A percentile compares a stretch with the other conserved stretches of the same genome.
These are phyloP conservation scores for Ordospora pajunii DNA, from an alignment of 371 early-diverging fungal species.

Conservation along the genomic window DNA sequence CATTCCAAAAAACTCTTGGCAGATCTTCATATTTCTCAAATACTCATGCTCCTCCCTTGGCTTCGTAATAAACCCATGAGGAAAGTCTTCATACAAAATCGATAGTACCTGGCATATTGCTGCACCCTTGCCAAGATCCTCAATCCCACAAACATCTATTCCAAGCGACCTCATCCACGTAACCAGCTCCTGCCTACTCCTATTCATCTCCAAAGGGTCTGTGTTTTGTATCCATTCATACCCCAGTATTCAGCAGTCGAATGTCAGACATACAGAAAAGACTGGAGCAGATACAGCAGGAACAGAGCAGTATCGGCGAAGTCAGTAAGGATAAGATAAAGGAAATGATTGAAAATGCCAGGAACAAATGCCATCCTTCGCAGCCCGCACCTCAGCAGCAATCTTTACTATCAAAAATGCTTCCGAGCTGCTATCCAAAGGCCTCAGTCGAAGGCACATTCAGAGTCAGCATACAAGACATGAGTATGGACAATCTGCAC, in stretches of 20 bases:
- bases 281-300: constrained; percentile 24
- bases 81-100: constrained; percentile 1
- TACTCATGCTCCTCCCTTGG: constrained; percentile 19
- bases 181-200: constrained; percentile 12
- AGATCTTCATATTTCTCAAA: constrained; percentile 31
- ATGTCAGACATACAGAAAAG: constrained; percentile 26
- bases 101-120: constrained; percentile 9
- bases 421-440: constrained; percentile 28
- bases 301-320: background rate
- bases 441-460: background rate
- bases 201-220: background rate
- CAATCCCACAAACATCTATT: constrained; percentile 14
- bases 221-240: background rate
- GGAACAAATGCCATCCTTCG: background rate
- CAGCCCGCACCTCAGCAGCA: background rate
- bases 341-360: background rate
- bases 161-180: constrained; percentile 19
- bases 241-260: background rate
- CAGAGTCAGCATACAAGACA: constrained; percentile 9
- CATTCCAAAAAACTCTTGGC: constrained; percentile 15
- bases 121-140: constrained; percentile 37
- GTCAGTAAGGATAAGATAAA: background rate
- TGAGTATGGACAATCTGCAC: constrained; percentile 45
- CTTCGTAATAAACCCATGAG: constrained; percentile 1
- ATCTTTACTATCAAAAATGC: background rate